A percentile compares a stretch with the other conserved stretches of the same genome.
Conservation (phyloP, 768 basidiomycete species). For the Podaxis sp. region DNA sequence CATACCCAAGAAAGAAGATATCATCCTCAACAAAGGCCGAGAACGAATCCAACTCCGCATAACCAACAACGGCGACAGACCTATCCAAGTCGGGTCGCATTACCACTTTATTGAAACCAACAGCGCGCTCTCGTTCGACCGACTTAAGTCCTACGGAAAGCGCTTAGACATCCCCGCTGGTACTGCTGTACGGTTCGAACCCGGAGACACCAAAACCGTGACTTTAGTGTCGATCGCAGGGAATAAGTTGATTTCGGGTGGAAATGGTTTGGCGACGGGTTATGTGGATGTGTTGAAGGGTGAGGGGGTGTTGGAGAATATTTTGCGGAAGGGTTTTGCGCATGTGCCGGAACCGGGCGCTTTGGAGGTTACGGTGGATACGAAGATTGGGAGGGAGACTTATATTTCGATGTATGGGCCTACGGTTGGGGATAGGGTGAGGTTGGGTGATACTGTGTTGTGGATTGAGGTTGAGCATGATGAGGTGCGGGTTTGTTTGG, state of each 20-base stretch:
- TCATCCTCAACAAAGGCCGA: slow-evolving; percentile 76
- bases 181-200: slow-evolving; percentile 96
- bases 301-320: slow-evolving; percentile 44
- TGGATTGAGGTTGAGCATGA: slow-evolving; percentile 95
- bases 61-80: slow-evolving; percentile 89
- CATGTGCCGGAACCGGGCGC: slow-evolving; percentile 70
- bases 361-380: slow-evolving; percentile 47
- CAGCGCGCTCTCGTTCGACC: slow-evolving; percentile 76
- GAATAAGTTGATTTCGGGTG: slow-evolving; percentile 68
- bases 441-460: slow-evolving; percentile 84
- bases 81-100: slow-evolving; percentile 93
- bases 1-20: slow-evolving; percentile 60
- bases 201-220: slow-evolving; percentile 85
- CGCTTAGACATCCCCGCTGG: slow-evolving; percentile 92
- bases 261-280: slow-evolving; percentile 70
- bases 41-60: slow-evolving; percentile 71
- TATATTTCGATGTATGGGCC: slow-evolving; percentile 97
- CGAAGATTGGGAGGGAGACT: slow-evolving; percentile 61
- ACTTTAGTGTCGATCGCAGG: slow-evolving; percentile 81
- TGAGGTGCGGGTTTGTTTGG: slow-evolving; percentile 42
- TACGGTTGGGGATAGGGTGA: slow-evolving; percentile 84
- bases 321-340: slow-evolving; percentile 66
- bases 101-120: slow-evolving; percentile 96
- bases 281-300: slow-evolving; percentile 42
- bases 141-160: slow-evolving; percentile 75